Percentiles rank a stretch among this genome's conserved stretches.
phyloP scores from a whole-genome alignment of 2,329 filamentous ascomycete species.

The Aspergillus luchuensis region DNA sequence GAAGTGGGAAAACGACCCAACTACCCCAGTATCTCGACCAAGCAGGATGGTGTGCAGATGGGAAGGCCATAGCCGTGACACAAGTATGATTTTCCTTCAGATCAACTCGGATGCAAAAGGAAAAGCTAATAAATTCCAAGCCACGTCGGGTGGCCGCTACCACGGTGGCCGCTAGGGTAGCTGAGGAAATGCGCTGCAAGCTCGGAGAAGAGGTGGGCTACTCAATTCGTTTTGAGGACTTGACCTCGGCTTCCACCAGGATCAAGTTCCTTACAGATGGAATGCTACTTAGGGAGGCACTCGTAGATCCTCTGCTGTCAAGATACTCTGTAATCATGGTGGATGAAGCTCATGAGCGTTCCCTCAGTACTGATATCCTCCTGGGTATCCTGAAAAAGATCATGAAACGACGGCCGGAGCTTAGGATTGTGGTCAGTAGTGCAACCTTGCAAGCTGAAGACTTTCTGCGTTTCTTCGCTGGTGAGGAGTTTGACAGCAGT shows the following conservation, averaged over 20 bases:
- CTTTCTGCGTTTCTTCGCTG: slow-evolving; percentile 76
- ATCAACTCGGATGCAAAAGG: not conserved
- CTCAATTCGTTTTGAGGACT: slow-evolving; percentile 88
- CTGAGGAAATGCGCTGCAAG: slow-evolving; percentile 83
- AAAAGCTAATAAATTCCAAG: slow-evolving; percentile 49
- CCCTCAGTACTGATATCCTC: slow-evolving; percentile 86
- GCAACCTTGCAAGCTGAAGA: slow-evolving; percentile 89
- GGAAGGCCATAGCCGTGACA: slow-evolving; percentile 82
- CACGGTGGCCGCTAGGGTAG: slow-evolving; percentile 83
- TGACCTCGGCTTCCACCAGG: slow-evolving; percentile 77
- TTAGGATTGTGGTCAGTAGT: slow-evolving; percentile 88
- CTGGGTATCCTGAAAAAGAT: slow-evolving; percentile 93
- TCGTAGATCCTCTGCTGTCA: slow-evolving; percentile 87
- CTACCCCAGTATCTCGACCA: slow-evolving; percentile 88
- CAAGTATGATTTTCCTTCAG: slow-evolving; percentile 61
- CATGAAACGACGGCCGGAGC: slow-evolving; percentile 71
- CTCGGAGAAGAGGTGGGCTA: slow-evolving; percentile 91
- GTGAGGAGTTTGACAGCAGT: slow-evolving; percentile 43
- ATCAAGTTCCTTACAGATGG: slow-evolving; percentile 98
- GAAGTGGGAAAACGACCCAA: slow-evolving; percentile 93
- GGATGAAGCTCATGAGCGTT: slow-evolving; percentile 93
- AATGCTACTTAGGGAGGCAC: slow-evolving; percentile 82
- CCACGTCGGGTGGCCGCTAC: slow-evolving; percentile 88
- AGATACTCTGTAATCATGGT: slow-evolving; percentile 97
- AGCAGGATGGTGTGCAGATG: slow-evolving; percentile 84